These are phyloP conservation scores for Fraxinus americana DNA, from an alignment of 257 asterid species.

Conservation along the genomic window DNA sequence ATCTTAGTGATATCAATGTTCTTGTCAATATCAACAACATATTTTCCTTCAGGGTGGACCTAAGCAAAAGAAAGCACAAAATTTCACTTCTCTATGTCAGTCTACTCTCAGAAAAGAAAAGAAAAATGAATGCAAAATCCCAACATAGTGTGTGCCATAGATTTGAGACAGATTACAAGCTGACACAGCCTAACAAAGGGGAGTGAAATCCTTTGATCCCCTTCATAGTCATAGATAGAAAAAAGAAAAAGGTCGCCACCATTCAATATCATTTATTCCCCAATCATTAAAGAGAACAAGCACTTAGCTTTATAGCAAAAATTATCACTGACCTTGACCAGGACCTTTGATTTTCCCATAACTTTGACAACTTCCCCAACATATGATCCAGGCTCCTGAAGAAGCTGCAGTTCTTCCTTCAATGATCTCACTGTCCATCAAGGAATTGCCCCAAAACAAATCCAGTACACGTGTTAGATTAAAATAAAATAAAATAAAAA, in stretches of 20 bases:
- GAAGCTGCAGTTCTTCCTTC: slow-evolving; percentile 91
- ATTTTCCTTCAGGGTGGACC: slow-evolving; percentile 71
- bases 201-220: neutral
- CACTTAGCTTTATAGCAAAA: neutral
- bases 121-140: neutral
- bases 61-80: slow-evolving; percentile 16
- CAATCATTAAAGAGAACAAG: neutral
- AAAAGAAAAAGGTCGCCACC: neutral
- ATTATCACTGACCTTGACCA: slow-evolving; percentile 70
- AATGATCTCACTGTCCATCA: slow-evolving; percentile 70
- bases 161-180: neutral
- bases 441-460: slow-evolving; percentile 10
- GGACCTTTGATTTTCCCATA: slow-evolving; percentile 95
- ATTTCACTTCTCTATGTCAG: neutral
- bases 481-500: neutral
- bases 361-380: slow-evolving; percentile 98
- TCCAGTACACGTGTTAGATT: neutral
- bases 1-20: slow-evolving; percentile 87
- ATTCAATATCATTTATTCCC: neutral
- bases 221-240: no score
- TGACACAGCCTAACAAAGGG: neutral
- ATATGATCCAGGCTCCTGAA: slow-evolving; percentile 98
- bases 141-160: neutral
- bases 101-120: neutral
- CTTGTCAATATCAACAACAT: slow-evolving; percentile 87